A percentile compares a stretch with the other conserved stretches of the same genome.
These are phyloP conservation scores for Talaromyces verruculosus DNA, from an alignment of 2,329 filamentous ascomycete species.

Conservation along the genomic window DNA sequence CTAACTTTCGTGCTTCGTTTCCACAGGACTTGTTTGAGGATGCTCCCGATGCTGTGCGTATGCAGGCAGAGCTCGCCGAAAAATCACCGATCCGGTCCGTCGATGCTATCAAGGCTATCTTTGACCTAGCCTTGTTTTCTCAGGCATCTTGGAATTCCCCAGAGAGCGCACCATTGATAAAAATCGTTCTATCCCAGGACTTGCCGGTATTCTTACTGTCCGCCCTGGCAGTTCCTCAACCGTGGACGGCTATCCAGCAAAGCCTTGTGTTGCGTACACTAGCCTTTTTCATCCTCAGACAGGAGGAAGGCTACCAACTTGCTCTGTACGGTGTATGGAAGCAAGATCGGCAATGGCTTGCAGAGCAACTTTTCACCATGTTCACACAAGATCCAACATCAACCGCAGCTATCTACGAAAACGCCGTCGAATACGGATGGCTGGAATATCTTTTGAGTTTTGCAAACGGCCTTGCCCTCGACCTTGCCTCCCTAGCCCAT, in stretches of 20 bases:
- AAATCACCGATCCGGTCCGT: constrained; percentile 87
- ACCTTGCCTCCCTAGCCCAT: constrained; percentile 82
- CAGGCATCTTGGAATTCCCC: constrained; percentile 57
- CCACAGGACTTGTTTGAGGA: constrained; percentile 63
- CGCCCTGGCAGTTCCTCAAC: constrained; percentile 49
- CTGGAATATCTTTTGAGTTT: constrained; percentile 76
- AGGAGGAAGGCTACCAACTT: constrained; percentile 76
- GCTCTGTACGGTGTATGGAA: constrained; percentile 90
- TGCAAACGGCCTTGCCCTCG: constrained; percentile 79
- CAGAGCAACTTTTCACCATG: constrained; percentile 72
- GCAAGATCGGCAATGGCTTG: constrained; percentile 85
- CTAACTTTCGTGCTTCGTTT: constrained; percentile 76
- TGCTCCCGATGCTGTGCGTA: constrained; percentile 59
- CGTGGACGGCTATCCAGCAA: constrained; percentile 51
- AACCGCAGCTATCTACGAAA: constrained; percentile 70
- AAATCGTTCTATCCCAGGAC: constrained; percentile 58
- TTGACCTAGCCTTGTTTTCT: constrained; percentile 61
- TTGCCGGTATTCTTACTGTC: constrained; percentile 53
- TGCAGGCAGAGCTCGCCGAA: constrained; percentile 65
- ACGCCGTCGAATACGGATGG: constrained; percentile 80
- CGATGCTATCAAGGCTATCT: constrained; percentile 71
- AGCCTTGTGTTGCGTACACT: constrained; percentile 58
- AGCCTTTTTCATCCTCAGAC: constrained; percentile 77
- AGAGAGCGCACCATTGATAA: constrained; percentile 59
- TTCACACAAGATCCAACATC: constrained; percentile 70